Evolutionary conservation across 2,329 filamentous ascomycete species (phyloP), one percentile per base, ranked within the genome.

Genomic region (Coniella lustricola): DNA sequence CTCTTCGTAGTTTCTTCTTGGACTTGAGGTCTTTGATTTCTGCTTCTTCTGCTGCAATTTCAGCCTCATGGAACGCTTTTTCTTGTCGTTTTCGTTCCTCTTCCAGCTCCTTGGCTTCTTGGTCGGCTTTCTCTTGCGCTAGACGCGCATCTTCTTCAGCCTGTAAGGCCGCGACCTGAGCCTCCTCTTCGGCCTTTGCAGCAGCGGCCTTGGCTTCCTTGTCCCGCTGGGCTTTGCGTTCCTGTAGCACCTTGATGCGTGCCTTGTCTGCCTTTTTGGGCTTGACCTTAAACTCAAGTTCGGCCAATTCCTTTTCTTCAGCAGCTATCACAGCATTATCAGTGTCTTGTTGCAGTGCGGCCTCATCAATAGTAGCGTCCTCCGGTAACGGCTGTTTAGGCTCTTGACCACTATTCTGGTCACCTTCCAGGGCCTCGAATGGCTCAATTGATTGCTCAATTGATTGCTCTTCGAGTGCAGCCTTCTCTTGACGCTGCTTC

Each of bases 221-320:
- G 14, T 53, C 51, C 10, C 51, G 48, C 32, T 37, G 29, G 8
- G 47, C 40, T 33, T 53, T 53, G 31, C 44, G 44, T 12, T 50
- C 51, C 10, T 50, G 44, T 10, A 53, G 44, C 18, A 50, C 51
- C 21, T 50, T 53, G 21, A 53, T 35, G 22, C 51, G 51, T 5
- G 22, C 10, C 22, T 45, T 53, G 3, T 50, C 48, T 8, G 40
- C 3, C 12, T 38, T 53, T 12, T 50, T 53, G 36, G 37, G 37
- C 25, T 42, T 53, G 22, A 36, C 10, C 17, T 22, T 48, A 4
- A 32, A 22, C 10, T 50, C 16, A 35, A 53, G 51, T 12, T 50
- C 48, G 9, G 36, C n/a, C 14, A 53, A 22, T 25, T 53, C 51
- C 13, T 22, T 34, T 29, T 53, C 51, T 42, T 53, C 51, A n/a